Conservation (phyloP, 805 yeast genomes). For the Debaryomyces maramus region DNA sequence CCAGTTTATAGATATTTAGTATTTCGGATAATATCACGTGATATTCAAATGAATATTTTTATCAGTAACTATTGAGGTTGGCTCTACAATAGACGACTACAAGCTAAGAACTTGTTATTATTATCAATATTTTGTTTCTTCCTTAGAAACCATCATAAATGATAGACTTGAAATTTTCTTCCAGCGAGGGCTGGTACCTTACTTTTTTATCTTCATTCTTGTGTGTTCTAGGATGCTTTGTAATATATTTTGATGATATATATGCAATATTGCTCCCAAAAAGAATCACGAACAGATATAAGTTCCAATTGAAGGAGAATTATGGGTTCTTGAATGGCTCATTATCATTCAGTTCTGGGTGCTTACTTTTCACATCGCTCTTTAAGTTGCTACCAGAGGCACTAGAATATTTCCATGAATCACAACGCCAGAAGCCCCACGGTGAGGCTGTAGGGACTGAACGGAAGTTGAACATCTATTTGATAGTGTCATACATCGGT, state of each 20-base stretch:
- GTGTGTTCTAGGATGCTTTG: slow-evolving; percentile 68
- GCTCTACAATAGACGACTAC: too few relatives aligned
- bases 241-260: slow-evolving; percentile 61
- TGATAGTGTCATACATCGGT: slow-evolving; percentile 47
- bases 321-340: slow-evolving; percentile 70
- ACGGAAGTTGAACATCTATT: slow-evolving; percentile 19
- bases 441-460: slow-evolving; percentile 7
- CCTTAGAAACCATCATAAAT: background rate
- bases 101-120: too few relatives aligned
- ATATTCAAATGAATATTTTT: background rate
- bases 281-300: slow-evolving; percentile 34
- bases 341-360: slow-evolving; percentile 78
- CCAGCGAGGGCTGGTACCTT: slow-evolving; percentile 60
- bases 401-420: slow-evolving; percentile 41
- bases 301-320: slow-evolving; percentile 58
- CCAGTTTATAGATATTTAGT: background rate
- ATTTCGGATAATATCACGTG: background rate
- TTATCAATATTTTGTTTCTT: too few relatives aligned
- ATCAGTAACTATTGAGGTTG: slow-evolving; percentile 2
- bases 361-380: slow-evolving; percentile 75
- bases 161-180: slow-evolving; percentile 2
- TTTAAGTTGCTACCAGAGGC: slow-evolving; percentile 77
- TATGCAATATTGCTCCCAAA: slow-evolving; percentile 46
- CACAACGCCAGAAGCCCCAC: slow-evolving; percentile 3
- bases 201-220: slow-evolving; percentile 66